A percentile compares a stretch with the other conserved stretches of the same genome.
Evolutionary conservation across 1,139 yeast genomes (phyloP).

Genomic region (Tardiomyces depauwii): DNA sequence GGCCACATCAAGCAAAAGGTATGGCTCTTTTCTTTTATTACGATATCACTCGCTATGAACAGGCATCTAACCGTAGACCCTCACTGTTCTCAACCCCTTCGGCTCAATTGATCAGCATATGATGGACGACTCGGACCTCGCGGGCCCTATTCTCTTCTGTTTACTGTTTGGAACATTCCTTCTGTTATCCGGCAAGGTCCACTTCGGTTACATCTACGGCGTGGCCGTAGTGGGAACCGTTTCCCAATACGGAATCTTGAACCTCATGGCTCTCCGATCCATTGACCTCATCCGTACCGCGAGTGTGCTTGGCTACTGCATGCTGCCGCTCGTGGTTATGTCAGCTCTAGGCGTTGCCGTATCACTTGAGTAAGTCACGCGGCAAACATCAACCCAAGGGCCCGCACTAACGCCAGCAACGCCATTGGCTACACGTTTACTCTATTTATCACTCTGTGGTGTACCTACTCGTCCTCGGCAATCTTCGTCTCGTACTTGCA

Average conservation of each 20-base stretch:
- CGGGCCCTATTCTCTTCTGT: constrained; percentile 91
- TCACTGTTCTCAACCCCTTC: constrained; percentile 76
- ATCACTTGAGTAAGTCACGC: constrained; percentile 16
- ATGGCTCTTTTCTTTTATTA: background rate
- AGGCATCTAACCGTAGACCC: constrained; percentile 31
- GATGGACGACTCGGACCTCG: constrained; percentile 84
- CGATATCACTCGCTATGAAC: constrained; percentile 6
- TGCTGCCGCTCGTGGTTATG: constrained; percentile 76
- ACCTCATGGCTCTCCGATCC: constrained; percentile 59
- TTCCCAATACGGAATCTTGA: constrained; percentile 72
- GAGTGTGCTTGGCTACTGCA: constrained; percentile 87
- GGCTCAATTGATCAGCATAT: constrained; percentile 58
- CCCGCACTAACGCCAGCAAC: constrained; percentile 31
- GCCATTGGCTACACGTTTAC: constrained; percentile 62
- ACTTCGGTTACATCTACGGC: constrained; percentile 94
- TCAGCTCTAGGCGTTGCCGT: constrained; percentile 64
- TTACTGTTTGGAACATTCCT: constrained; percentile 78
- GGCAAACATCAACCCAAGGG: too few species aligned
- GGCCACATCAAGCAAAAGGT: constrained; percentile 65
- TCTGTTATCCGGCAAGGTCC: constrained; percentile 81
- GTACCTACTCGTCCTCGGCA: constrained; percentile 90
- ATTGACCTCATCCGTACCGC: constrained; percentile 71
- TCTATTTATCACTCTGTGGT: constrained; percentile 73
- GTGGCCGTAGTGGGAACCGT: constrained; percentile 88
- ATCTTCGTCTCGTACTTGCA: constrained; percentile 81